Evolutionary conservation across 116 monocot species (phyloP), one percentile per base, ranked within the genome.

Genomic region (Iris pallida): DNA sequence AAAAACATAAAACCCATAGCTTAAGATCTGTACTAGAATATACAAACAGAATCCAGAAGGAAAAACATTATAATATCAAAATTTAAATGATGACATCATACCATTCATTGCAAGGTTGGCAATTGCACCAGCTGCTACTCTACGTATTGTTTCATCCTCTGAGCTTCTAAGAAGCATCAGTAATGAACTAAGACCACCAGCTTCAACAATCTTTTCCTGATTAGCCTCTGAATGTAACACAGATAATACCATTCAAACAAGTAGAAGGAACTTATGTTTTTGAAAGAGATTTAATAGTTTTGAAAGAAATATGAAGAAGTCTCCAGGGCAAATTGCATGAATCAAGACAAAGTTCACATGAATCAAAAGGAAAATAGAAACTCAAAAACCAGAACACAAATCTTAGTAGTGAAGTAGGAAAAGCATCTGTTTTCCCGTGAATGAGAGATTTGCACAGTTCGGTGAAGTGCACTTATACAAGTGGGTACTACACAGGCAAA

Each of bases 31-130:
- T 67, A 41, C 66, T 5, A 40, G 49, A 51, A 4, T 51, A 51
- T 51, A 51, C 13, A 51, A 9, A 51, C 13, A 51, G 66, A 53
- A 53, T 41, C 42, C 40, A 17, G 30, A 0, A 5, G 49, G 0
- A 44, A 16, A 16, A 66, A 6, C 55, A 65, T 9, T n/a, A 42
- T 9, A 42, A 11, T 53, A 2, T 30, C 30, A 30, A 30, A 30
- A 1, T 30, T 30, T 6, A 10, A 66, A 5, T 30, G 1, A 66
- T 17, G 43, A 20, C 41, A 67, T 14, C 67, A 76, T 89, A 93
- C 98, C 98, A 79, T 93, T 93, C 98, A 93, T 93, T 73, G 98
- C 98, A 78, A 98, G 83, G 63, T 98, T 98, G 45, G 98, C 98
- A 73, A 98, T 82, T 58, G 98, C 98, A 55, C 98, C 93, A 59